A percentile compares a stretch with the other conserved stretches of the same genome.
Evolutionary conservation across 139 green algal species (phyloP).

Genomic region (Chlorella sp.): DNA sequence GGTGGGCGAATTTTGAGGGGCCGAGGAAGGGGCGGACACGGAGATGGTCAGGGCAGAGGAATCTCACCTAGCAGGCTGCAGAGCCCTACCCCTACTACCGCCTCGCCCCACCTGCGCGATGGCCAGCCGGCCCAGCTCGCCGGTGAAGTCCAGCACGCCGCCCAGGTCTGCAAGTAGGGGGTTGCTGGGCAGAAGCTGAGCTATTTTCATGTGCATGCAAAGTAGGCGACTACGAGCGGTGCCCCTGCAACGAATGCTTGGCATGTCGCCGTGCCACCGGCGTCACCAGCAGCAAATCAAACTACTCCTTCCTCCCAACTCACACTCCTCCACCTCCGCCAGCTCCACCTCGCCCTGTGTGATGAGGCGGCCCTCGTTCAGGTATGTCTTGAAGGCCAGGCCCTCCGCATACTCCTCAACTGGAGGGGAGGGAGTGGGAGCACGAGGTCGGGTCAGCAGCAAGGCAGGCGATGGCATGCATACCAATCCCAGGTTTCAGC

Average conservation of each 20-base stretch:
- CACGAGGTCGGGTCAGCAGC: no score
- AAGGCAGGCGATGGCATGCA: no score
- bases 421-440: background rate
- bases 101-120: background rate
- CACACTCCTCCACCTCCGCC: conserved; percentile 79
- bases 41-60: no score
- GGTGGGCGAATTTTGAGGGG: no score
- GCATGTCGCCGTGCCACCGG: background rate
- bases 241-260: no score
- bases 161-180: conserved; percentile 48
- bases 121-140: conserved; percentile 76
- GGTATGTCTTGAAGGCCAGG: conserved; percentile 66
- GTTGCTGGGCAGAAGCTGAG: conserved; percentile 49
- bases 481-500: no score
- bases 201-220: no score
- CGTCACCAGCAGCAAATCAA: background rate
- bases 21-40: no score
- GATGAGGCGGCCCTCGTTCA: conserved; percentile 69
- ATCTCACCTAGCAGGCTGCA: no score
- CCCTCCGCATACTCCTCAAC: conserved; percentile 37
- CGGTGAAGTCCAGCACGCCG: conserved; percentile 59
- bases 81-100: no score
- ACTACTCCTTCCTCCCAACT: conserved; percentile 40
- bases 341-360: conserved; percentile 63
- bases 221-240: no score